These are phyloP conservation scores for Fusarium sp. DNA, from an alignment of 2,329 filamentous ascomycete species.

Conservation along the genomic window DNA sequence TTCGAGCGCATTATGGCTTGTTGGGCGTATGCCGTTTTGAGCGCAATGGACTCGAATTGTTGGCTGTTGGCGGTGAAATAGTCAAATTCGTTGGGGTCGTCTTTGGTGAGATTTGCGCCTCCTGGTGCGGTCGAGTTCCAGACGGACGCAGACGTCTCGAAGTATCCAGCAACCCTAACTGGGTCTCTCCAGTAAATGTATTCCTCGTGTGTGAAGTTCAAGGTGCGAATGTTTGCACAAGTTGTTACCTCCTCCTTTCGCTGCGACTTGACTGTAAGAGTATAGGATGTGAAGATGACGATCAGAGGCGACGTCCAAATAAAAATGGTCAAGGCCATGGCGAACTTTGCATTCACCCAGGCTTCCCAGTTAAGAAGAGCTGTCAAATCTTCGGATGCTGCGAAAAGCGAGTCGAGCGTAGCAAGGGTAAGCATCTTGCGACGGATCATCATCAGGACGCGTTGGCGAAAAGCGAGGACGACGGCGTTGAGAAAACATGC, in stretches of 20 bases:
- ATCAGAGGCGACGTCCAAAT: slow-evolving; percentile 44
- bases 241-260: slow-evolving; percentile 20
- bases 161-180: slow-evolving; percentile 8
- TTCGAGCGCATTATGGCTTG: slow-evolving; percentile 33
- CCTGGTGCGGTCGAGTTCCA: slow-evolving; percentile 36
- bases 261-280: slow-evolving; percentile 32
- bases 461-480: slow-evolving; percentile 42
- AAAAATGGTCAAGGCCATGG: slow-evolving; percentile 43
- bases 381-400: slow-evolving; percentile 41
- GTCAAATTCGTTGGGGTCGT: slow-evolving; percentile 37
- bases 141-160: slow-evolving; percentile 33
- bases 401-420: slow-evolving; percentile 44
- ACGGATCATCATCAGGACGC: slow-evolving; percentile 45
- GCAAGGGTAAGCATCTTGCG: slow-evolving; percentile 42
- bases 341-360: slow-evolving; percentile 39
- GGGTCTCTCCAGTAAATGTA: slow-evolving; percentile 29
- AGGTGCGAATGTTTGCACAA: slow-evolving; percentile 40
- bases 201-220: slow-evolving; percentile 42
- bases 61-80: slow-evolving; percentile 37
- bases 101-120: background rate
- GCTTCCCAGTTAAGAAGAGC: slow-evolving; percentile 44
- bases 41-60: slow-evolving; percentile 35
- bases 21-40: slow-evolving; percentile 32
- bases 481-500: slow-evolving; percentile 43
- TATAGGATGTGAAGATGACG: slow-evolving; percentile 44